Base-by-base conservation (phyloP, 768 basidiomycete species). In the Cystofilobasidium capitatum region DNA sequence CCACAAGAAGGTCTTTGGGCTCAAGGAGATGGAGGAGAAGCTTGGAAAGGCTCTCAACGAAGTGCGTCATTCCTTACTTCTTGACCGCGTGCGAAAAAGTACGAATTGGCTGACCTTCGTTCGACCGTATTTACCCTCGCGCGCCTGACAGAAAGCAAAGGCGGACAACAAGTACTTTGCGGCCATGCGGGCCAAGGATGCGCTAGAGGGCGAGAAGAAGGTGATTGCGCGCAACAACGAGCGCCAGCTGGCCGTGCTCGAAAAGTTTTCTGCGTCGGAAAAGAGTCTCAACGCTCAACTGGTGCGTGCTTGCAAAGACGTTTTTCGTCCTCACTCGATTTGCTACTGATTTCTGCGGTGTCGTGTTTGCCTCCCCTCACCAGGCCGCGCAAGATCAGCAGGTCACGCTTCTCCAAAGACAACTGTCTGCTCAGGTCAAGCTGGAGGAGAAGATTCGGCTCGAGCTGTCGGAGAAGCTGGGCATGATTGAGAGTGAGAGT, bases 141-240 rank as follows among this genome's bases (percentile, higher is more conserved):
- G n/a, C 24, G 7, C 16, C 33, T 26, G 2, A 37, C 77, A 97
- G 91, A 90, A 89, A 86, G 89, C 91, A 12, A 97, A 94, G 78
- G 85, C 88, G 20, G 93, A 97, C 69, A 94, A 92, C 80, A 97
- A 93, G 76, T 98, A 85, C 75, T 98, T 86, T 74, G 83, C 88
- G 22, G 86, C 86, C 2, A 89, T 94, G 86, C 85, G 91, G 36
- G 86, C 87, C 66, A 91, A 88, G 77, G 91, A 96, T 68, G 85
- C 88, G 22, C 78, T 86, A 3, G 89, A 91, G 37, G 80, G 79
- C 1, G 89, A 91, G 74, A 82, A 85, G 55, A 89, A 89, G 76
- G 83, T 80, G 37, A 77, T 85, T 39, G 74, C 79, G 22, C 81
- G 85, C 58, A 81, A 79, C 36, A 75, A 82, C 20, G 84, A 86